phyloP scores from a whole-genome alignment of 305 asterid species.

The Petunia hybrid region DNA sequence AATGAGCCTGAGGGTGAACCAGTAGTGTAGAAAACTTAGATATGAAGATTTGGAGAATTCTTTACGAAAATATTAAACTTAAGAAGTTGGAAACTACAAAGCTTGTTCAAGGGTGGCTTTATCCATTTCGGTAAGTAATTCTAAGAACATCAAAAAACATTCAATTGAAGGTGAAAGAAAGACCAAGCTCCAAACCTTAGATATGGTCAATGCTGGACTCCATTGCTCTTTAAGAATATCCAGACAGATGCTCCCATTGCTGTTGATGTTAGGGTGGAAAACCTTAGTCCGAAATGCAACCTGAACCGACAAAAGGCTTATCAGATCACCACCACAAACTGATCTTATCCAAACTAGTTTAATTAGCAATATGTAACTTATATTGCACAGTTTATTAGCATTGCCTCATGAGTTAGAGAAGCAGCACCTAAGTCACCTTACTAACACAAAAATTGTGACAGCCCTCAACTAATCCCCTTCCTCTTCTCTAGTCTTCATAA shows the following conservation, averaged over 20 bases:
- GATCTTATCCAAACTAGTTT: too few species aligned
- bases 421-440: neutral
- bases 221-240: slow-evolving; percentile 87
- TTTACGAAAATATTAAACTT: neutral
- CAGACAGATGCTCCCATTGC: slow-evolving; percentile 85
- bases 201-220: slow-evolving; percentile 87
- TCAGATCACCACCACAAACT: neutral
- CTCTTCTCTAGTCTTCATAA: neutral
- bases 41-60: neutral
- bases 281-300: slow-evolving; percentile 85
- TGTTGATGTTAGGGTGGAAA: slow-evolving; percentile 78
- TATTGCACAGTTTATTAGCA: neutral
- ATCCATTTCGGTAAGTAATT: neutral
- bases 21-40: neutral
- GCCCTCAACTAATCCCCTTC: neutral
- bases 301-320: slow-evolving; percentile 39
- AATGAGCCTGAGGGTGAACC: neutral
- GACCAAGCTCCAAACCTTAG: slow-evolving; percentile 58
- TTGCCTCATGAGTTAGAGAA: neutral
- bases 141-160: neutral
- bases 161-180: neutral
- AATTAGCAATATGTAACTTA: neutral
- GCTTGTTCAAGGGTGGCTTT: neutral
- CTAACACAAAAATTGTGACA: neutral
- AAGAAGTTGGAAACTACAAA: neutral